Evolutionary conservation across 2,329 filamentous ascomycete species (phyloP).

Genomic region (Phaeoacremonium minimum): DNA sequence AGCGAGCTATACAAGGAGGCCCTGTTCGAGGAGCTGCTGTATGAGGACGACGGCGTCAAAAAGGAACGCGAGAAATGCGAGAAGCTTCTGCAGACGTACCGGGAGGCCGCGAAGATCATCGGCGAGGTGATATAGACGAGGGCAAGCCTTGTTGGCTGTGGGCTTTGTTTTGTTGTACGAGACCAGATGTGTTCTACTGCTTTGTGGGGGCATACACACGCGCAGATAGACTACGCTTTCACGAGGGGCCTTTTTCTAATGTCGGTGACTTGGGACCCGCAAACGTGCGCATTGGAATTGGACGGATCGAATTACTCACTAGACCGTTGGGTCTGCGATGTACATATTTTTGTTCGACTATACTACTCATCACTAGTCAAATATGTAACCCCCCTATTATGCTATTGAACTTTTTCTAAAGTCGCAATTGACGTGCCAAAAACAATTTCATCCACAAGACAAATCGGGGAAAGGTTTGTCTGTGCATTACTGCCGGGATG

Average conservation of each 20-base stretch:
- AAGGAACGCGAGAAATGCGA: conserved; percentile 98
- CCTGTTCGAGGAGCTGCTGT: conserved; percentile 86
- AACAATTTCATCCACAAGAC: no score
- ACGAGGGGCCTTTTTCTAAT: background rate
- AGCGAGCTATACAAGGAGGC: conserved; percentile 92
- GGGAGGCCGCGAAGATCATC: conserved; percentile 96
- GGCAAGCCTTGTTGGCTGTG: background rate
- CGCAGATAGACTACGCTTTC: background rate
- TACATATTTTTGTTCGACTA: background rate
- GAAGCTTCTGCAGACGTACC: conserved; percentile 90
- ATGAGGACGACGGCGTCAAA: conserved; percentile 97
- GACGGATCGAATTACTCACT: no score
- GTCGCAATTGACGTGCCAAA: no score
- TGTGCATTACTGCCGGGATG: no score
- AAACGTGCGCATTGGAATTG: background rate
- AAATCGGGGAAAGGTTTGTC: no score
- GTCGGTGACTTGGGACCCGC: background rate
- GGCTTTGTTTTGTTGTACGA: no score
- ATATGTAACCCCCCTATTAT: background rate
- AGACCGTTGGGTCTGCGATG: no score
- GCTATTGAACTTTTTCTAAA: no score
- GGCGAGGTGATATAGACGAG: conserved; percentile 76
- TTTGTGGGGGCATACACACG: no score
- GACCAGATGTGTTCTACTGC: no score
- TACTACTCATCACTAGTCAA: background rate